Evolutionary conservation across 495 filamentous ascomycete species (phyloP), one percentile per base, ranked within the genome.

Genomic region (Neurospora sp.): DNA sequence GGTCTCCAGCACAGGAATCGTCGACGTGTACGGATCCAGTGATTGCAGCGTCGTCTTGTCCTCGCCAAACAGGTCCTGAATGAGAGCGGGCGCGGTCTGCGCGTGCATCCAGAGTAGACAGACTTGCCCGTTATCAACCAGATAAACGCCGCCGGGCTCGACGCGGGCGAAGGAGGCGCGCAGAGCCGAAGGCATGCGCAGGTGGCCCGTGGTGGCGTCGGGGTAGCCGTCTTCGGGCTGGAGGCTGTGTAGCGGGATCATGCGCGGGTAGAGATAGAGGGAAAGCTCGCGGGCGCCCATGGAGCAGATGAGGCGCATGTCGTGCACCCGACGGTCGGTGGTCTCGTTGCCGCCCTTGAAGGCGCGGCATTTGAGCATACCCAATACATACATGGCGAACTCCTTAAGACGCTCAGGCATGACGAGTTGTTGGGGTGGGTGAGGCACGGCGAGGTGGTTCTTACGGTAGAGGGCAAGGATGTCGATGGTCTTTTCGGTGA

Each of bases 381-480:
- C 90, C n/a, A 99, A 89, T 82, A 96, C 94, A 81, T 94, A 98
- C 95, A 99, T 97, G 70, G 90, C 89, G 78, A 98, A 96, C 77
- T 99, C 96, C 78, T 98, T 99, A 31, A 99, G 86, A 68, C 94
- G 92, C 81, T 99, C 96, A 0, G 96, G 96, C 78, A 99, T 89
- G 69, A 99, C 92, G 44, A 99, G 87, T 78, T 99, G 94, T 14
- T 94, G 93, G 8, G 96, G 93, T 9, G 96, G 94, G 77, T 97
- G 93, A 3, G 92, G 90, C 69, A 85, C 83, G 10, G 83, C 90
- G 0, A 94, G 90, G 78, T 92, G 93, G 77, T 95, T 91, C 86
- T 96, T 98, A 74, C 96, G 90, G 81, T 98, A 98, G 73, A 91
- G 90, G 27, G 94, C 93, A 27, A 98, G 89, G 73, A 99, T 94